phyloP scores from a whole-genome alignment of 1,284 basidiomycete species.

The Ustilago bromivora region DNA sequence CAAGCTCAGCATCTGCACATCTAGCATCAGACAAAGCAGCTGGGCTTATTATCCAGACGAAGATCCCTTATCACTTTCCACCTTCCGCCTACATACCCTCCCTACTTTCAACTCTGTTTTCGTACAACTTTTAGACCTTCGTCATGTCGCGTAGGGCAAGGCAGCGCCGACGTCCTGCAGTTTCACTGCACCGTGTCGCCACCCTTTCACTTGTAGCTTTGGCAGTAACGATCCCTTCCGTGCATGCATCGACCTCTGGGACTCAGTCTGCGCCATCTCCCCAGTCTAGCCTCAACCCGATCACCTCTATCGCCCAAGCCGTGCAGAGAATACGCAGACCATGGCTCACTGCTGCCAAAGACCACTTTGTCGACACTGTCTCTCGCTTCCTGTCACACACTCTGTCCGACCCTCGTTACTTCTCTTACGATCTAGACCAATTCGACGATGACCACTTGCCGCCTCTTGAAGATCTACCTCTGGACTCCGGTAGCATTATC shows the following conservation, averaged over 20 bases:
- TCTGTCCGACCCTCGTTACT: slow-evolving; percentile 46
- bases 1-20: too few relatives aligned
- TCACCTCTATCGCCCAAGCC: slow-evolving; percentile 28
- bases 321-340: slow-evolving; percentile 34
- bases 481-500: slow-evolving; percentile 42
- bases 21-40: too few relatives aligned
- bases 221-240: slow-evolving; percentile 15
- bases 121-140: not conserved
- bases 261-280: not conserved
- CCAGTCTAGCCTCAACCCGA: slow-evolving; percentile 24
- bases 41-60: not conserved
- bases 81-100: not conserved
- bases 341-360: slow-evolving; percentile 38
- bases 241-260: slow-evolving; percentile 9
- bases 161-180: not conserved
- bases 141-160: slow-evolving; percentile 20
- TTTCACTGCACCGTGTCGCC: slow-evolving; percentile 24
- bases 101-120: not conserved
- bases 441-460: slow-evolving; percentile 26
- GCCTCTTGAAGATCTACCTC: slow-evolving; percentile 22
- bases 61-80: not conserved
- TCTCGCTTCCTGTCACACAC: slow-evolving; percentile 40
- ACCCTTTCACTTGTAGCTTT: slow-evolving; percentile 31
- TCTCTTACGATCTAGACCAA: slow-evolving; percentile 47
- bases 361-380: slow-evolving; percentile 28